Evolutionary conservation across 352 stramenopile species (phyloP).

Genomic region (Vaucheria bursata): DNA sequence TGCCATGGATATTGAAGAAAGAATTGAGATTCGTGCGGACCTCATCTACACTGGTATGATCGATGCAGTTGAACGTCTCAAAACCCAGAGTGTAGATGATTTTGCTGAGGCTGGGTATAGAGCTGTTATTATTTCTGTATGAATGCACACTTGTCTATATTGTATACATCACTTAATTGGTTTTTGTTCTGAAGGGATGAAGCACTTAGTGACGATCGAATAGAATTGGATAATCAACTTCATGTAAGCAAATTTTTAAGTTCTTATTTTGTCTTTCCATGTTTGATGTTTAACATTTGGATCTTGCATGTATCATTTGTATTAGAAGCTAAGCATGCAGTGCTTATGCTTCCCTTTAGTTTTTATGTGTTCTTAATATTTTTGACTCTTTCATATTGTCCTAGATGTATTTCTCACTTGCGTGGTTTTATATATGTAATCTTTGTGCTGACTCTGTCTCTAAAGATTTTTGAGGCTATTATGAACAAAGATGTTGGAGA

Average conservation of each 20-base stretch:
- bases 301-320: no score
- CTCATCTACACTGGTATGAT: slow-evolving; percentile 44
- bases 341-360: no score
- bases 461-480: slow-evolving; percentile 47
- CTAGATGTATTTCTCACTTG: no score
- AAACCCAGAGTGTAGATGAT: slow-evolving; percentile 40
- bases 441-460: no score
- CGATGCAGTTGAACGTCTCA: slow-evolving; percentile 41
- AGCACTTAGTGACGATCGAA: slow-evolving; percentile 38
- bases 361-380: no score
- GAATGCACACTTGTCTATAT: neutral
- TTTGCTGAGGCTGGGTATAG: slow-evolving; percentile 13
- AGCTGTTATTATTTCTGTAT: neutral
- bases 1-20: slow-evolving; percentile 46
- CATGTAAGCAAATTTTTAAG: slow-evolving; percentile 14
- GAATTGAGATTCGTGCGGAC: slow-evolving; percentile 45
- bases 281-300: no score
- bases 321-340: slow-evolving; percentile 13
- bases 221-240: slow-evolving; percentile 49
- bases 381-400: no score
- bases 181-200: slow-evolving; percentile 23
- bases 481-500: slow-evolving; percentile 48
- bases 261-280: no score
- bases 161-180: neutral
- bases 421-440: no score